A percentile compares a stretch with the other conserved stretches of the same genome.
These are phyloP conservation scores for Rhododendron ovatum DNA, from an alignment of 148 eudicot genomes.

Conservation along the genomic window DNA sequence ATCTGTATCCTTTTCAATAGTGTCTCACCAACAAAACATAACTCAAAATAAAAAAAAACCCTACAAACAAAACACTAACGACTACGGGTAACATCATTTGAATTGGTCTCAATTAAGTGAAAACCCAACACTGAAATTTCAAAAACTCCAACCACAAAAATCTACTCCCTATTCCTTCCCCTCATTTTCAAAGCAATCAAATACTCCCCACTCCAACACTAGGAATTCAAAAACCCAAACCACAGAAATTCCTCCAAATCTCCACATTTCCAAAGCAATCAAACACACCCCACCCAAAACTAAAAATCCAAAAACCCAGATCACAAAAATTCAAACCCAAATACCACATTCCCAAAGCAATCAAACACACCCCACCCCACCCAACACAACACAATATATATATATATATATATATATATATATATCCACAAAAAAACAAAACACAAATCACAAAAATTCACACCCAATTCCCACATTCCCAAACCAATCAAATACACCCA, in stretches of 20 bases:
- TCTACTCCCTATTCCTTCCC: not conserved
- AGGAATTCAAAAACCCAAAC: not conserved
- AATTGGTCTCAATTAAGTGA: not conserved
- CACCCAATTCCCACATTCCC: constrained; percentile 1
- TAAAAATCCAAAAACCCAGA: not conserved
- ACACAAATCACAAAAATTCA: not conserved
- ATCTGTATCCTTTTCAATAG: not conserved
- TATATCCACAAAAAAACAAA: not conserved
- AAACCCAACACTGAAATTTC: not conserved
- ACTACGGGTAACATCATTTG: not conserved
- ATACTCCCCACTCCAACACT: not conserved
- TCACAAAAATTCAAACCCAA: not conserved
- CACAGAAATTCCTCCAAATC: not conserved
- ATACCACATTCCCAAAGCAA: not conserved
- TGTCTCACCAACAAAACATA: not conserved
- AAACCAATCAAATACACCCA: not conserved
- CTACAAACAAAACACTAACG: not conserved
- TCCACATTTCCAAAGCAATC: not conserved
- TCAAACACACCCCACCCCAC: not conserved
- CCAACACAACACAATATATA: not conserved
- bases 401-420: too few relatives aligned
- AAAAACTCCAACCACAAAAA: not conserved
- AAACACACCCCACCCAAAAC: not conserved
- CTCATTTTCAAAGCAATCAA: not conserved
- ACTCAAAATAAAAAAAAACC: not conserved